Evolutionary conservation across 2,329 filamentous ascomycete genomes (phyloP), one percentile per base, ranked within the genome.

Genomic region (Hymenoscyphus fructigenus): DNA sequence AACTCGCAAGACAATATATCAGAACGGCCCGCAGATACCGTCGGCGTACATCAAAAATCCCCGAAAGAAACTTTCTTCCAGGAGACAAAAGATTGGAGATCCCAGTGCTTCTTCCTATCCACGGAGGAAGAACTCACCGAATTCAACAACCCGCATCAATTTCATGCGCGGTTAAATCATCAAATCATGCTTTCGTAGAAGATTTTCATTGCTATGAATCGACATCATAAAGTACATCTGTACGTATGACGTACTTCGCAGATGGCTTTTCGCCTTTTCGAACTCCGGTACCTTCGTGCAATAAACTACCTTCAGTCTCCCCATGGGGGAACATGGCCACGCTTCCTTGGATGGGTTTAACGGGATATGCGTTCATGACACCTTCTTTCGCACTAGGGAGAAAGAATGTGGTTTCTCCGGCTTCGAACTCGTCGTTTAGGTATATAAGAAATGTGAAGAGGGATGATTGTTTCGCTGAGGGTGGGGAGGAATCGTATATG

Each of bases 221-320:
- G 36, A 91, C 78, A 74, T 91, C 88, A 68, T 90, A 91, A 74
- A 90, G 84, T 3, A 91, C 85, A 73, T 91, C 89, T 0, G 88
- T 90, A 63, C 89, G 76, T 56, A 91, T 90, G 1, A 91, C 86
- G 72, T 91, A 91, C 74, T 85, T 85, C 1, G 88, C 88, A 15
- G 70, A 70, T 34, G 70, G 69, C 0, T 82, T 84, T 0, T 86
- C 85, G 0, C 86, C 88, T 70, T 84, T 85, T n/a, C 82, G 80
- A 0, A 91, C 89, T 0, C 89, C 88, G 0, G 89, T 91, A 0
- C 89, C 89, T 72, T 91, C 89, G 69, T 91, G 89, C 65, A 91
- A 71, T 62, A 91, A 74, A 5, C 87, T 87, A 0, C 87, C 87
- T 50, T 83, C 83, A 0, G 85, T 83, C 69, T 91, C 88, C 0